Base-by-base conservation (phyloP, 1,284 basidiomycete species). In the Pisolithus thermaeus region DNA sequence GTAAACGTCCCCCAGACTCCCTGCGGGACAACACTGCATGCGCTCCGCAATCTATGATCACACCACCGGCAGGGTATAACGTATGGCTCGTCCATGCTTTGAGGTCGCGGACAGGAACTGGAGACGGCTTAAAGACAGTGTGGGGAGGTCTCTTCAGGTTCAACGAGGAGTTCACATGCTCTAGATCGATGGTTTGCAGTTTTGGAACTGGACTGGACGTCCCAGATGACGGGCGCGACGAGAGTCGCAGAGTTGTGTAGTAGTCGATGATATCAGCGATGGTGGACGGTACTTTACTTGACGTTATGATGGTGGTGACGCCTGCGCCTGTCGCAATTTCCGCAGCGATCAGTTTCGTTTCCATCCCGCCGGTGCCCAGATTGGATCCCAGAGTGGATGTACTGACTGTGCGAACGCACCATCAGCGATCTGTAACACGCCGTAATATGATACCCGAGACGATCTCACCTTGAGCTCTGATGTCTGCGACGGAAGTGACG, bases 321-420 rank as follows among this genome's bases (percentile, higher is more conserved):
- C 97, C 96, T 0, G 95, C 96, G 0, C 87, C 94, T 0, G 91
- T 97, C 1, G 96, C 95, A 14, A 99, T 90, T 66, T 99, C 97
- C 0, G 97, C 96, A 1, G 96, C 96, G 56, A 99, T 97, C 54
- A 99, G 82, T 66, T 99, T 99, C 6, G 97, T 99, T 72, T 97
- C 93, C 97, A 99, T 99, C 5, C 97, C 97, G 1, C 96, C 97
- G 2, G 97, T 99, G 0, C 96, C 97, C 11, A 99, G 79, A 56
- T 81, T 91, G 0, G 92, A 95, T 0, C 96, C 97, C 5, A 96
- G 77, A 0, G 94, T 97, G 3, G 83, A 82, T 0, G 94, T 97
- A 61, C 89, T 92, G 3, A 98, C 95, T 94, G 61, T 7, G 27
- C 8, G 28, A 27, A 27, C 16, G 28, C 27, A 18, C n/a, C 41